phyloP scores from a whole-genome alignment of 2,329 filamentous ascomycete species.

The Colletotrichum sp. region DNA sequence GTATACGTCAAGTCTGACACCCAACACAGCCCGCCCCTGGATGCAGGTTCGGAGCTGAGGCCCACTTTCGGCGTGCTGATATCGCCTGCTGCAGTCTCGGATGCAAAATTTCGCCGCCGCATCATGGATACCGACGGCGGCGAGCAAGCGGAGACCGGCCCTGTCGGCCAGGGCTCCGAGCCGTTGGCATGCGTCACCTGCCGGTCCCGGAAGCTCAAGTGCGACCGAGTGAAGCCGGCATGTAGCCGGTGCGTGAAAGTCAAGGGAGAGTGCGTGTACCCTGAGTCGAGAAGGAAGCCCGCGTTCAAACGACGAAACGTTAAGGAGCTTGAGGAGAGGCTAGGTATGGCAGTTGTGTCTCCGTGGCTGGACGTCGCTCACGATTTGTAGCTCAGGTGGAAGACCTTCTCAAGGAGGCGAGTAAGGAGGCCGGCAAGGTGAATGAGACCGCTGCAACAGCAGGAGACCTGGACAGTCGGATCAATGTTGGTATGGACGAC shows the following conservation, averaged over 20 bases:
- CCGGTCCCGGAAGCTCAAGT: conserved; percentile 84
- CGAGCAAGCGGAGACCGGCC: conserved; percentile 12
- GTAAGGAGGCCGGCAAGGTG: conserved; percentile 54
- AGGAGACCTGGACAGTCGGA: conserved; percentile 4
- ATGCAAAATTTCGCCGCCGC: neutral
- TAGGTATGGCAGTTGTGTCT: conserved; percentile 61
- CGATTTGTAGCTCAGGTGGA: conserved; percentile 77
- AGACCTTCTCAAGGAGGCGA: conserved; percentile 72
- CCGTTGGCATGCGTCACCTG: conserved; percentile 83
- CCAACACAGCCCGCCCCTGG: neutral
- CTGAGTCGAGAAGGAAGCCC: conserved; percentile 87
- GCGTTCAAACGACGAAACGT: conserved; percentile 90
- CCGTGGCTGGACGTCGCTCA: neutral
- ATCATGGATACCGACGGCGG: conserved; percentile 24
- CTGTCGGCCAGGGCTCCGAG: conserved; percentile 30
- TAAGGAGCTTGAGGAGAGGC: conserved; percentile 84
- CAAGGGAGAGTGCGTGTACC: conserved; percentile 82
- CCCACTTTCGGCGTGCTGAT: conserved; percentile 5
- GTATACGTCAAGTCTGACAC: neutral
- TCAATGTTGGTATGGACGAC: conserved; percentile 28
- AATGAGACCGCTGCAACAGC: neutral
- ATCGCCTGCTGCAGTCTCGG: neutral
- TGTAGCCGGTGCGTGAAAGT: conserved; percentile 82
- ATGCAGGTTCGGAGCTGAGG: neutral
- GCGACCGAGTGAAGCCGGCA: conserved; percentile 79